These are phyloP conservation scores for Aphanomyces euteiches DNA, from an alignment of 352 stramenopile genomes.

Conservation along the genomic window DNA sequence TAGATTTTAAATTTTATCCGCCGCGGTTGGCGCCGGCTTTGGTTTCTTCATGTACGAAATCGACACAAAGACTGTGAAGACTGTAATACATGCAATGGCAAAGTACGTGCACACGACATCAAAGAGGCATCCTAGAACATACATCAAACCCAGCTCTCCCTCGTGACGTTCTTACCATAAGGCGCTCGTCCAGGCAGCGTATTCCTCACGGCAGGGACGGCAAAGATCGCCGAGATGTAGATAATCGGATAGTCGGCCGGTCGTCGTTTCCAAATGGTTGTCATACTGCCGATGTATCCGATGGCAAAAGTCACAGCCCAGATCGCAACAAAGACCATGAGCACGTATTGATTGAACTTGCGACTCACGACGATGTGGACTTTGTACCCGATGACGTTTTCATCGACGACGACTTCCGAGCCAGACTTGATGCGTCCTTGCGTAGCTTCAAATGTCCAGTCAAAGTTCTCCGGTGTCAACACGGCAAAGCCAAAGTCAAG, in stretches of 20 bases:
- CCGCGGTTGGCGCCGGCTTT: no score
- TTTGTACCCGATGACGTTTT: no score
- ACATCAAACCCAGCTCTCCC: background rate
- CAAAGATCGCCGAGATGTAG: slow-evolving; percentile 18
- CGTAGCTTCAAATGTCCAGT: background rate
- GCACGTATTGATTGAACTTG: slow-evolving; percentile 24
- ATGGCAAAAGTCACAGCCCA: slow-evolving; percentile 26
- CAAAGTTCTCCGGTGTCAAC: background rate
- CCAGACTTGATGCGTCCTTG: no score
- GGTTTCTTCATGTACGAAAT: background rate
- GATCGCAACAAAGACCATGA: slow-evolving; percentile 43
- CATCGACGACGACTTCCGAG: no score
- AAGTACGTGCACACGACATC: slow-evolving; percentile 5
- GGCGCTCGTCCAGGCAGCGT: background rate
- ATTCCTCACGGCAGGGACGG: slow-evolving; percentile 15
- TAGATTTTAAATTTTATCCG: no score
- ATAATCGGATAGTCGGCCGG: slow-evolving; percentile 2
- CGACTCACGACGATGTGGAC: background rate
- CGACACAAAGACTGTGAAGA: background rate
- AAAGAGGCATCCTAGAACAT: slow-evolving; percentile 23
- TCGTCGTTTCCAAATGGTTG: slow-evolving; percentile 14
- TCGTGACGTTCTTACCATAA: slow-evolving; percentile 5
- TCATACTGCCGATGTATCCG: slow-evolving; percentile 21
- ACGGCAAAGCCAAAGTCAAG: slow-evolving; percentile 53
- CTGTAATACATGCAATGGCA: background rate